Evolutionary conservation across 2,329 filamentous ascomycete species (phyloP).

Genomic region (Ceratocystis alfenasii): DNA sequence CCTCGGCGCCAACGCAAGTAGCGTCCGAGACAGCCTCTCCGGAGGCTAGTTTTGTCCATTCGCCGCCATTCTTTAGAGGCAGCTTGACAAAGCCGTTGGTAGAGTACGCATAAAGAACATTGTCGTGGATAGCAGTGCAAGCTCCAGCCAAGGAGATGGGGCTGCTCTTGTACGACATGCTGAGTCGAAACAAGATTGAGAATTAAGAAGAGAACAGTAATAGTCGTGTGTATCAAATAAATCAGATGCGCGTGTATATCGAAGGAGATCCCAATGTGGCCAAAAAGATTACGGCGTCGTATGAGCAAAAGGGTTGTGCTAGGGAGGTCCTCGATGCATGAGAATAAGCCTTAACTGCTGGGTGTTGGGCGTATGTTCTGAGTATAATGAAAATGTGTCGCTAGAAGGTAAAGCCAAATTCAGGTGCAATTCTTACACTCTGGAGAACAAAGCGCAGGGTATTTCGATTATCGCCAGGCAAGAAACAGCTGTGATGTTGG

Average conservation of each 20-base stretch:
- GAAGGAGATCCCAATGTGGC: background rate
- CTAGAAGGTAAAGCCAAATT: background rate
- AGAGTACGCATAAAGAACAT: conserved; percentile 77
- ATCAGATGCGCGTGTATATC: conserved; percentile 2
- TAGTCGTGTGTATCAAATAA: conserved; percentile 1
- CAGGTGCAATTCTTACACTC: background rate
- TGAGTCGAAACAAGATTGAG: conserved; percentile 20
- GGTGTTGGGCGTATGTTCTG: background rate
- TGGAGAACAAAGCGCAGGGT: background rate
- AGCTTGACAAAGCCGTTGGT: conserved; percentile 63
- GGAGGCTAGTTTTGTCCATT: conserved; percentile 55
- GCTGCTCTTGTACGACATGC: conserved; percentile 19
- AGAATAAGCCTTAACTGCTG: background rate
- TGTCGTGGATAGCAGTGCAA: conserved; percentile 70
- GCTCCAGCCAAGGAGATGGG: conserved; percentile 57
- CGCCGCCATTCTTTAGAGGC: conserved; percentile 51
- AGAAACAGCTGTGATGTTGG: background rate
- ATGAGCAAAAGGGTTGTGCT: conserved; percentile 4
- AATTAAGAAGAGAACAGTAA: conserved; percentile 16
- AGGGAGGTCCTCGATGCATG: conserved; percentile 16
- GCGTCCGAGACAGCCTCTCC: conserved; percentile 63
- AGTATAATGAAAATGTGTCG: background rate
- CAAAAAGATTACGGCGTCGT: background rate
- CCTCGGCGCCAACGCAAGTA: conserved; percentile 60
- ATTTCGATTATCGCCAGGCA: background rate